A percentile compares a stretch with the other conserved stretches of the same genome.
These are phyloP conservation scores for Solanum lignicaule DNA, from an alignment of 257 asterid species.

Conservation along the genomic window DNA sequence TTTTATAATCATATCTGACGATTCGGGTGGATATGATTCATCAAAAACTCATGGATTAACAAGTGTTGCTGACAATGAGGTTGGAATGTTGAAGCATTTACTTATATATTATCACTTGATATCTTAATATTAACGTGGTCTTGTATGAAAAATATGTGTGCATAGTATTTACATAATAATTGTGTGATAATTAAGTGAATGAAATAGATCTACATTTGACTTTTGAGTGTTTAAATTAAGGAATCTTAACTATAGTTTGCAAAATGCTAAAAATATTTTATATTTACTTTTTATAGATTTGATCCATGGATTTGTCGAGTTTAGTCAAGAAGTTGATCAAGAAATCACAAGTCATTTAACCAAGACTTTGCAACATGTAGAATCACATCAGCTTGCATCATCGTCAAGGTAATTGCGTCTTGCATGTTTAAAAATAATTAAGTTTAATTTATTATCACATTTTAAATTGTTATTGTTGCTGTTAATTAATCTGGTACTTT, in stretches of 20 bases:
- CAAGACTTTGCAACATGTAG: background rate
- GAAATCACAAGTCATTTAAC: background rate
- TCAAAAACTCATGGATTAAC: background rate
- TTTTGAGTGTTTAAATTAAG: background rate
- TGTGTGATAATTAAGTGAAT: background rate
- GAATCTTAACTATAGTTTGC: background rate
- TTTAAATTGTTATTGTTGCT: background rate
- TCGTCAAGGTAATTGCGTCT: no score
- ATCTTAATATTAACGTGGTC: background rate
- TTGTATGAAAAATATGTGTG: background rate
- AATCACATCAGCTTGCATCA: background rate
- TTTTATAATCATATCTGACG: background rate
- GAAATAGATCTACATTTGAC: background rate
- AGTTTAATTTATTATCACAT: background rate
- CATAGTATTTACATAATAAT: background rate
- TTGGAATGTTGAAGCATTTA: background rate
- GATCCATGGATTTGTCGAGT: fast-evolving
- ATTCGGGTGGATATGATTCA: background rate
- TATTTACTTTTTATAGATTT: background rate
- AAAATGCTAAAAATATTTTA: background rate
- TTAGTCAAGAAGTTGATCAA: background rate
- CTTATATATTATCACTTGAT: background rate
- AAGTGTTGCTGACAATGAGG: background rate
- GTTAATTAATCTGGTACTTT: background rate
- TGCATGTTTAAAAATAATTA: background rate